phyloP scores from a whole-genome alignment of 495 filamentous ascomycete genomes.

The Chaetomium cochliodes region DNA sequence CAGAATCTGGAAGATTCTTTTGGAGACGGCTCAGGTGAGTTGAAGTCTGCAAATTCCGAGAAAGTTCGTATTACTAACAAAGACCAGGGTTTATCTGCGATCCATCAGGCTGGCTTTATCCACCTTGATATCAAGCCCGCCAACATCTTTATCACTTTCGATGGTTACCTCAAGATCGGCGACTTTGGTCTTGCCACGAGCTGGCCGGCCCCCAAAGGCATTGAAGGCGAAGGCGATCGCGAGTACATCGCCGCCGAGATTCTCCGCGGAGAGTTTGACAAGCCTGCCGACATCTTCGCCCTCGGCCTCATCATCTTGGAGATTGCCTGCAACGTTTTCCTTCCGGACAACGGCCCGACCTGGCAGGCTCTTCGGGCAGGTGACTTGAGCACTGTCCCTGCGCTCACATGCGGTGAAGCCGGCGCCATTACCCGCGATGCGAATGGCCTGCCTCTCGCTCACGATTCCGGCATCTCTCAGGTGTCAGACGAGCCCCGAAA shows the following conservation, averaged over 20 bases:
- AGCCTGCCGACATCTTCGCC: constrained; percentile 89
- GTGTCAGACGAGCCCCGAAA: constrained; percentile 34
- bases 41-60: not conserved
- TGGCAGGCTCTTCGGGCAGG: constrained; percentile 87
- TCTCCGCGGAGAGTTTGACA: constrained; percentile 76
- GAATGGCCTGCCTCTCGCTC: constrained; percentile 60
- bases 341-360: constrained; percentile 85
- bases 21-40: constrained; percentile 77
- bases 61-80: constrained; percentile 34
- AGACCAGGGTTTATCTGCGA: constrained; percentile 74
- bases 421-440: constrained; percentile 69
- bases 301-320: constrained; percentile 92
- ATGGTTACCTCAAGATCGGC: constrained; percentile 89
- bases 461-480: constrained; percentile 40
- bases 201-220: constrained; percentile 70
- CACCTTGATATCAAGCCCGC: constrained; percentile 96
- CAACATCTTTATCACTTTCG: constrained; percentile 86
- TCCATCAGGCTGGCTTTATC: constrained; percentile 84
- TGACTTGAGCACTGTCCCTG: constrained; percentile 81
- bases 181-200: constrained; percentile 91
- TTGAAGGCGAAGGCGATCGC: constrained; percentile 91
- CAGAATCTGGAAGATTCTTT: constrained; percentile 93
- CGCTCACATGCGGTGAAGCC: constrained; percentile 73
- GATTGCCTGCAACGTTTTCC: constrained; percentile 83
- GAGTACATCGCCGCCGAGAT: constrained; percentile 95